Base-by-base conservation (phyloP, 164 flowering plant genomes). In the Santalum album region DNA sequence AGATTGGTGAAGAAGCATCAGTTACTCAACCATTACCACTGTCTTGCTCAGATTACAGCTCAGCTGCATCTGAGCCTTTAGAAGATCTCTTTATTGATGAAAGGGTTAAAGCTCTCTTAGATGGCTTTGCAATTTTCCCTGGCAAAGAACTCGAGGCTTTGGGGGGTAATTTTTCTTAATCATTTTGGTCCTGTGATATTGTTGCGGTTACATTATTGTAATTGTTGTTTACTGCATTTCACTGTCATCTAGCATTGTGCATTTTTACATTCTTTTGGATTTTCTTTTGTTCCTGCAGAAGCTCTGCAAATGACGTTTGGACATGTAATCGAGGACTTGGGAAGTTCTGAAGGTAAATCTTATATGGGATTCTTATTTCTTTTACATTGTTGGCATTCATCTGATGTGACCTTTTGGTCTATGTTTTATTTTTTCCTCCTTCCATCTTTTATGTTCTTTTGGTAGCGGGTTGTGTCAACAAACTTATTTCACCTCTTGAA, bases 131-230 rank as follows among this genome's bases (percentile, higher is more conserved):
- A 14, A 50, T 86, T 49, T 24, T 74, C 59, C 92, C 96, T 58
- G 97, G 97, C 46, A 77, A 24, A 65, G 99, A 94, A 58, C 78
- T 87, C 32, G 95, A 87, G 72, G 74, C 59, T 18, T 25, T 94
- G 64, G 86, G 77, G 45, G 99, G 99, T 90, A 74, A 25, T 27
- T 34, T 61, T 42, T n/a, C n/a, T 61, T 12, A 48, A 18, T 20
- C 29, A 14, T 39, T 38, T 6, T n/a, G n/a, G n/a, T 7, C 3
- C 4, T 45, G 19, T 21, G 16, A 15, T 2, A 9, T 20, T 39
- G 46, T 25, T 16, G 17, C 25, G 17, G 46, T 54, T 45, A 19
- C 22, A 39, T n/a, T n/a, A n/a, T n/a, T n/a, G n/a, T n/a, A n/a
- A n/a, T n/a, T 26, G 23, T 9, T 2, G 24, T 11, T 35, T 12